Percentiles rank a stretch among this genome's conserved stretches.
Conservation (phyloP, 129 eudicot species). For the Silybum marianum region DNA sequence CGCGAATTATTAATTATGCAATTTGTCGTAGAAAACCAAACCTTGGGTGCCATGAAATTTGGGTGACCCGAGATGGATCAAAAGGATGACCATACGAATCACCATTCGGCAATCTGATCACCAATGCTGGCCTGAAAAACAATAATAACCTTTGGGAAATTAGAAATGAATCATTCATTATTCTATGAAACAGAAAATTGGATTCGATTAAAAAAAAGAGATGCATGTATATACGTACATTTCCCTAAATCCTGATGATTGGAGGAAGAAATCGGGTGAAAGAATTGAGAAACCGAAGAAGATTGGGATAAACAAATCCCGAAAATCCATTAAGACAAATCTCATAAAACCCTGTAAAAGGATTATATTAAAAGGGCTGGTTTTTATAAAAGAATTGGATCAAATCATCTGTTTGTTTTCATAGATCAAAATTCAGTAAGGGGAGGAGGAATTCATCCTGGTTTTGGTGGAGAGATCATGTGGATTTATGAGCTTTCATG, state of each 20-base stretch:
- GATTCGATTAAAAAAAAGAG: neutral
- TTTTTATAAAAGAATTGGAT: constrained; percentile 20
- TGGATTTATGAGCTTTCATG: neutral
- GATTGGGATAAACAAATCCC: constrained; percentile 8
- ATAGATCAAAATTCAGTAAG: neutral
- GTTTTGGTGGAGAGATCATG: neutral
- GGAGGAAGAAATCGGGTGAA: constrained; percentile 25
- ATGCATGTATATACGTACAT: constrained; percentile 33
- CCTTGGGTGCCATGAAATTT: constrained; percentile 76
- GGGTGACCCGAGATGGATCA: constrained; percentile 71
- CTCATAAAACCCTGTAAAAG: constrained; percentile 26
- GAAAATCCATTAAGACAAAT: constrained; percentile 39
- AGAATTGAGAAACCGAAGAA: constrained; percentile 30
- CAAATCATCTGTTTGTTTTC: constrained; percentile 10
- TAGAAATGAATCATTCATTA: constrained; percentile 24
- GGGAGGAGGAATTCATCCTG: neutral
- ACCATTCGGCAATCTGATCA: constrained; percentile 53
- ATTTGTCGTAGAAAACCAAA: constrained; percentile 44
- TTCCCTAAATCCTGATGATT: constrained; percentile 27
- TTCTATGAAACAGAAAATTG: neutral
- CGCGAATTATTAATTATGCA: neutral
- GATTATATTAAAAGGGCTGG: constrained; percentile 14
- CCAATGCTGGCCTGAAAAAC: constrained; percentile 36
- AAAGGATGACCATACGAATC: constrained; percentile 37
- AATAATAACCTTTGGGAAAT: constrained; percentile 14